These are phyloP conservation scores for Ilyonectria sp. DNA, from an alignment of 2,329 filamentous ascomycete genomes.

Conservation along the genomic window DNA sequence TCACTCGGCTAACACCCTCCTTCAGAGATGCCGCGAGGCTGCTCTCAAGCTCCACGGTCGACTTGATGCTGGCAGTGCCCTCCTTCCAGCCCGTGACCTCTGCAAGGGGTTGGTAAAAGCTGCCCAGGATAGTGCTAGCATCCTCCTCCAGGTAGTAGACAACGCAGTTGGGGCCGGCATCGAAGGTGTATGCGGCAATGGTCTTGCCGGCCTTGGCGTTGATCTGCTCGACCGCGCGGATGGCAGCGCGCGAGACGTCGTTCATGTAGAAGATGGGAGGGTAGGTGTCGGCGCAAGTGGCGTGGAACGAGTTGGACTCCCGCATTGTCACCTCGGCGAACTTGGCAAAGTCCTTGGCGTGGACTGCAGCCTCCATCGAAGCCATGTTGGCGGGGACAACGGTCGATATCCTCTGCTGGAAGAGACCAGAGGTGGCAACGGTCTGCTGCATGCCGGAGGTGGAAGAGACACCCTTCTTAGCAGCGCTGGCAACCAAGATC, in stretches of 20 bases:
- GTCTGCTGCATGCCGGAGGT: conserved; percentile 98
- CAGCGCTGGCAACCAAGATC: conserved; percentile 90
- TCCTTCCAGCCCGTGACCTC: conserved; percentile 81
- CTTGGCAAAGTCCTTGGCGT: conserved; percentile 82
- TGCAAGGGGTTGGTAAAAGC: conserved; percentile 78
- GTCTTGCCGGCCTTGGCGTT: conserved; percentile 84
- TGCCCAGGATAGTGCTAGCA: conserved; percentile 79
- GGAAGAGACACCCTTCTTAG: conserved; percentile 95
- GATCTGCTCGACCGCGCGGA: conserved; percentile 90
- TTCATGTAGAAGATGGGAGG: conserved; percentile 99
- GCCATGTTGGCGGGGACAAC: conserved; percentile 89
- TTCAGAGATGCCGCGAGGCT: conserved; percentile 77
- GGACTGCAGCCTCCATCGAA: conserved; percentile 87
- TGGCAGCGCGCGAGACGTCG: conserved; percentile 89
- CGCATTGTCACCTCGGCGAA: conserved; percentile 96
- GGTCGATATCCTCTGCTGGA: conserved; percentile 79
- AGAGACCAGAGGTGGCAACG: conserved; percentile 90
- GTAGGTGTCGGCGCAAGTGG: conserved; percentile 93
- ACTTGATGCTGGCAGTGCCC: conserved; percentile 67
- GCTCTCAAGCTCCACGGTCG: conserved; percentile 74
- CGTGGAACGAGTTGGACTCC: conserved; percentile 98
- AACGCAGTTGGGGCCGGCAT: conserved; percentile 96
- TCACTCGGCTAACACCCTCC: conserved; percentile 88
- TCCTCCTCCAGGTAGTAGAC: conserved; percentile 94
- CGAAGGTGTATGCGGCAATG: conserved; percentile 95